These are phyloP conservation scores for Mortierella sp. DNA, from an alignment of 371 early-diverging fungal species.

Conservation along the genomic window DNA sequence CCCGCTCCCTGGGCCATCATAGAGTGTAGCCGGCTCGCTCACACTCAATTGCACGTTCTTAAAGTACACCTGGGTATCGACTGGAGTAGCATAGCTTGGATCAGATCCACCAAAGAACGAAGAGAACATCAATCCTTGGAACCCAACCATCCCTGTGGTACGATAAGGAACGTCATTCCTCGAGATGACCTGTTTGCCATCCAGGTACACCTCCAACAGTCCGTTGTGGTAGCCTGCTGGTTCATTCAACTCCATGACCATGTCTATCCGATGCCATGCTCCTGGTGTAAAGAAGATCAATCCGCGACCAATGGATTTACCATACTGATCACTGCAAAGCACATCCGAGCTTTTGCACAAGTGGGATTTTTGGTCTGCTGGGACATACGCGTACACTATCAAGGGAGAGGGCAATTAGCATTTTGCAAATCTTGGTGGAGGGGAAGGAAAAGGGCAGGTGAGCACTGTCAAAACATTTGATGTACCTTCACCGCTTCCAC, in stretches of 20 bases:
- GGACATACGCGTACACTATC: constrained; percentile 61
- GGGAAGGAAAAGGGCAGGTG: too few species aligned
- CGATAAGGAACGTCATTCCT: constrained; percentile 55
- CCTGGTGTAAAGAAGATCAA: constrained; percentile 55
- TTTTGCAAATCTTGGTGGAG: too few species aligned
- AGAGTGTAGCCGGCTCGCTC: constrained; percentile 46
- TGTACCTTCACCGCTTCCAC: constrained; percentile 54
- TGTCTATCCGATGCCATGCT: constrained; percentile 58
- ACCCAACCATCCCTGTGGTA: constrained; percentile 56
- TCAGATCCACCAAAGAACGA: constrained; percentile 66
- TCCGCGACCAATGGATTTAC: constrained; percentile 63
- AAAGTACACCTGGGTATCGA: constrained; percentile 56
- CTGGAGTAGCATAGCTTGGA: constrained; percentile 56
- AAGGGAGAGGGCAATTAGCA: neutral
- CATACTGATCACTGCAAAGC: constrained; percentile 60
- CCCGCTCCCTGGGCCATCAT: constrained; percentile 31
- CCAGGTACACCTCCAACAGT: constrained; percentile 57
- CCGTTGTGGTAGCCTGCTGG: constrained; percentile 57
- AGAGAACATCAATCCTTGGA: constrained; percentile 62
- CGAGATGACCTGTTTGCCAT: constrained; percentile 54
- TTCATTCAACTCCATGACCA: constrained; percentile 59
- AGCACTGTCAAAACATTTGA: too few species aligned
- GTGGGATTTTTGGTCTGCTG: constrained; percentile 34
- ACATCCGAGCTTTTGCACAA: constrained; percentile 53
- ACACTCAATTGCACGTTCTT: constrained; percentile 59